A percentile compares a stretch with the other conserved stretches of the same genome.
Conservation (phyloP, 805 yeast genomes). For the Pichia paraexigua region DNA sequence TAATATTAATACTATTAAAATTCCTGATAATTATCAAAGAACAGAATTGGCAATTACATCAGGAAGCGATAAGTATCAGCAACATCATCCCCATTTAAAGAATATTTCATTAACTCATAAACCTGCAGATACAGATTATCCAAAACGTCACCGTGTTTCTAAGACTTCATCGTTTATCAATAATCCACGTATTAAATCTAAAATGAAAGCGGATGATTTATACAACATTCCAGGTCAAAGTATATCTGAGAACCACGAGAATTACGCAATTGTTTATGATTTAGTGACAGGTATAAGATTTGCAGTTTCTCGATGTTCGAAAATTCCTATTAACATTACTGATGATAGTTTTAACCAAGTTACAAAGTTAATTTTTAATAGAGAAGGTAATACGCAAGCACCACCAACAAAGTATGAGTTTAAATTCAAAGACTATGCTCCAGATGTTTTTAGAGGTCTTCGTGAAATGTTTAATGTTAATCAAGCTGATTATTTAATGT, state of each 20-base stretch:
- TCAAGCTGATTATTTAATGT: constrained; percentile 91
- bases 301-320: constrained; percentile 88
- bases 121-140: not conserved
- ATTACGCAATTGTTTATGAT: constrained; percentile 89
- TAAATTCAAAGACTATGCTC: constrained; percentile 93
- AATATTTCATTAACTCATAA: not conserved
- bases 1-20: constrained; percentile 22
- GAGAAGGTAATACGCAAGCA: constrained; percentile 78
- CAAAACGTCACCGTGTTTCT: constrained; percentile 13
- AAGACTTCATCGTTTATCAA: constrained; percentile 20
- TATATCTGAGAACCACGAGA: constrained; percentile 75
- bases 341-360: constrained; percentile 63
- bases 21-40: constrained; percentile 23
- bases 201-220: constrained; percentile 21
- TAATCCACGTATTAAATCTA: constrained; percentile 16
- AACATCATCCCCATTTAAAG: constrained; percentile 2
- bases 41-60: constrained; percentile 10
- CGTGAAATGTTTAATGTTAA: constrained; percentile 77
- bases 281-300: constrained; percentile 97
- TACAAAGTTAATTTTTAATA: constrained; percentile 79
- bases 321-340: constrained; percentile 64
- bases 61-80: not conserved
- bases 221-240: constrained; percentile 27
- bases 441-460: constrained; percentile 85
- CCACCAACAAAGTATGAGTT: constrained; percentile 94